Evolutionary conservation across 192 early-diverging fungal genomes (phyloP), one percentile per base, ranked within the genome.

Genomic region (Coemansia sp.): DNA sequence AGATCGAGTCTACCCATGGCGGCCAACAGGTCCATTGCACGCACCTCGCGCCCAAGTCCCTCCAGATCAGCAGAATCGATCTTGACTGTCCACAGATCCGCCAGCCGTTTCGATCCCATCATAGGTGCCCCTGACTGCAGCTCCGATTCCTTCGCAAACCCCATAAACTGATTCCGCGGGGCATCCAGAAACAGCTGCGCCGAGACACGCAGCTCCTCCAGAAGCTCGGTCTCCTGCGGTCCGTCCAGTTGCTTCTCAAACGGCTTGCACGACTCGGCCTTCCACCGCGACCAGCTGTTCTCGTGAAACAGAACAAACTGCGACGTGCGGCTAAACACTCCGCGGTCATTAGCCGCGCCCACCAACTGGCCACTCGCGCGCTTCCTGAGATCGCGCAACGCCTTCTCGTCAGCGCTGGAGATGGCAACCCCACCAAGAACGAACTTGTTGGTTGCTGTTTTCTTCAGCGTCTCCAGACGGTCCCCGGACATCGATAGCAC

Each of bases 221-320:
- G 68, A 11, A 86, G 65, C 26, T 76, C 78, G 13, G n/a, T 39
- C 39, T 59, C 57, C 8, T 59, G 57, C 37, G 36, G 37, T 1
- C 8, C 57, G 4, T 72, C 69, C 2, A 86, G 65, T 5, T 82
- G 61, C 56, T 86, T 55, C 65, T 95, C 93, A 75, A 94, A 93
- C 8, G 87, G 67, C 46, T 83, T 82, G 75, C 94, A 96, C 9
- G 84, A 87, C 56, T 87, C 88, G 48, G 87, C 80, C 65, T 96
- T 96, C 94, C 94, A 95, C 67, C 85, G 82, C 18, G 91, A 86
- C 95, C 93, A 95, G 59, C 84, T 83, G 16, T 81, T 65, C 48
- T 97, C 95, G 65, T 91, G 88, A 22, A 79, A 82, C 12, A 97
- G 66, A 2, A 95, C 79, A 22, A 84, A 86, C 37, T 85, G 69